Percentiles rank a stretch among this genome's conserved stretches.
phyloP scores from a whole-genome alignment of 2,329 filamentous ascomycete species.

The Drechslerella dactyloides region DNA sequence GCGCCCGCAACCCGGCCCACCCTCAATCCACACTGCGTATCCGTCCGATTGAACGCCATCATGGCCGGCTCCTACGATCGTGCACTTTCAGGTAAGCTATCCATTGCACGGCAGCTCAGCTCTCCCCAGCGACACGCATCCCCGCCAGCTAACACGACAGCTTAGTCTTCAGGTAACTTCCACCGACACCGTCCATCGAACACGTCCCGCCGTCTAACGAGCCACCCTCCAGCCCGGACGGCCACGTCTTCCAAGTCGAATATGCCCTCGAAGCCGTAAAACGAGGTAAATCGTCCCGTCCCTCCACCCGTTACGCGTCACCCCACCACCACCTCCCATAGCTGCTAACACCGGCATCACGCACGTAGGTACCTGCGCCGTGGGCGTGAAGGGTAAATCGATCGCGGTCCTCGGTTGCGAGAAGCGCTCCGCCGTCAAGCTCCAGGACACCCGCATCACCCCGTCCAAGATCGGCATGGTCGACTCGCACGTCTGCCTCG shows the following conservation, averaged over 20 bases:
- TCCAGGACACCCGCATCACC: constrained; percentile 98
- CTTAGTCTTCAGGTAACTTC: constrained; percentile 51
- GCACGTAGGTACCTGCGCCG: constrained; percentile 84
- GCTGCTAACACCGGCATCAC: constrained; percentile 43
- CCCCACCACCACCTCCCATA: constrained; percentile 32
- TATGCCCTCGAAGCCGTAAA: constrained; percentile 99
- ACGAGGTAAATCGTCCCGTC: constrained; percentile 69
- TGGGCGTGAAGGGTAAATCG: constrained; percentile 92
- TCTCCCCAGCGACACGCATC: constrained; percentile 55
- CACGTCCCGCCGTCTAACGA: constrained; percentile 59
- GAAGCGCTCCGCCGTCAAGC: constrained; percentile 98
- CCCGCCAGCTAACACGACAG: constrained; percentile 53
- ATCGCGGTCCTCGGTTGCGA: constrained; percentile 97
- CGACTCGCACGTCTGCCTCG: constrained; percentile 94
- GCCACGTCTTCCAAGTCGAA: constrained; percentile 99
- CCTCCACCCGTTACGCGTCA: constrained; percentile 38
- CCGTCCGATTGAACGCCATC: constrained; percentile 7
- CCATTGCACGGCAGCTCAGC: constrained; percentile 1
- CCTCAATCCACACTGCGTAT: constrained; percentile 7
- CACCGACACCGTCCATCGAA: constrained; percentile 21
- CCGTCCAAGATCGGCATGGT: constrained; percentile 97
- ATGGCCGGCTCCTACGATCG: constrained; percentile 84
- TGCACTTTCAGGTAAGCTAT: constrained; percentile 84
- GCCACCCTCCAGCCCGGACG: constrained; percentile 77
- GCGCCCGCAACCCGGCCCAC: background rate